Evolutionary conservation across 495 filamentous ascomycete genomes (phyloP).

Genomic region (Chaetomium fimeti): DNA sequence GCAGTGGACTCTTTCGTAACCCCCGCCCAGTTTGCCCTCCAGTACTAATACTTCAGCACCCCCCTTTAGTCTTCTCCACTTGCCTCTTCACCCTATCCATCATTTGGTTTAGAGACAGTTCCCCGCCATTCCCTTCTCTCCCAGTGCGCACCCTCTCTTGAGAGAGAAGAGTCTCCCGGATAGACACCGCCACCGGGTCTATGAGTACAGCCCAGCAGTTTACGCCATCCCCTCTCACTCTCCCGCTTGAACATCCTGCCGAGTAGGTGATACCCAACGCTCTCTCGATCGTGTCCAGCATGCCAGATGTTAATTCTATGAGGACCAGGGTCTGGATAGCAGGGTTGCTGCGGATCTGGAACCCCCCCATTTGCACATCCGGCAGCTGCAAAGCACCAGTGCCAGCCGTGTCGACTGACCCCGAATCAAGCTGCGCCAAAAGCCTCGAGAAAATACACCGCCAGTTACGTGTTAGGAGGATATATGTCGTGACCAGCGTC

Average conservation of each 20-base stretch:
- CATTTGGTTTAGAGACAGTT: too few species aligned
- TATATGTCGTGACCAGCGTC: too few species aligned
- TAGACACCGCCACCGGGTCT: background rate
- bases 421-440: too few species aligned
- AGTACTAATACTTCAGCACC: too few species aligned
- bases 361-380: background rate
- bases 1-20: too few species aligned
- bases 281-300: background rate
- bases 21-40: too few species aligned
- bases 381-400: background rate
- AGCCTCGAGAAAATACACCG: too few species aligned
- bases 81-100: too few species aligned
- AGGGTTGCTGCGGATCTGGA: background rate
- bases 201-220: background rate
- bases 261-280: background rate
- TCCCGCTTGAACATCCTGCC: background rate
- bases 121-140: too few species aligned
- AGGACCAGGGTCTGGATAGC: background rate
- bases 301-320: background rate
- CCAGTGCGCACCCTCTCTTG: background rate
- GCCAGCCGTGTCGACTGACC: too few species aligned
- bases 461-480: too few species aligned
- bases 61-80: too few species aligned
- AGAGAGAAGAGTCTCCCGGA: background rate
- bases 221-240: background rate